Evolutionary conservation across 805 yeast species (phyloP), one percentile per base, ranked within the genome.

Genomic region (Starmera caribaea): DNA sequence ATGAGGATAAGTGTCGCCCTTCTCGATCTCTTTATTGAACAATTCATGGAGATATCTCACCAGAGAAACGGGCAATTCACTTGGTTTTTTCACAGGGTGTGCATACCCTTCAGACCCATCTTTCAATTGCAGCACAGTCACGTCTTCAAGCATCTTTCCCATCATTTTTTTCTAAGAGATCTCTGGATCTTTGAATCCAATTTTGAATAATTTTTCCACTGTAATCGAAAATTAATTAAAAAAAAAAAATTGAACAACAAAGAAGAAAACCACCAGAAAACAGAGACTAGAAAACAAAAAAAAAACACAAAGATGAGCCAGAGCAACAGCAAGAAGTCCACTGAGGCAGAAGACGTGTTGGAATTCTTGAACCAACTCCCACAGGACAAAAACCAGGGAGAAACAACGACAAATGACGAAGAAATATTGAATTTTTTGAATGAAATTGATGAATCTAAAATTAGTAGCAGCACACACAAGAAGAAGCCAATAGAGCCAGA

Each of bases 281-380:
- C 9, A 3, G 13, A 24, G 16, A 16, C 9, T n/a, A 38, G n/a
- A 17, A 30, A 30, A 15, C 29, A 15, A 33, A 34, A 26, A 13
- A 8, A n/a, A 6, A 14, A n/a, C 30, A 16, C 24, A 21, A 5
- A 8, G 16, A 41, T 17, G 11, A 51, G 47, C 52, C 35, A 50
- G 4, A 32, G 45, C 2, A 48, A 51, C 3, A 55, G 56, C 30
- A 54, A 53, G 47, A 64, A 61, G 41, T 50, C 68, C 5, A 65
- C 68, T 15, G 81, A 79, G 42, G 78, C 79, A 17, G 84, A 81
- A 46, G 90, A 83, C 50, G 90, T 84, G 5, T 68, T 84, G 40
- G 90, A 83, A 46, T 85, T 85, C 54, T 68, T 84, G 48, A 87
- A 82, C 52, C 81, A 89, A 1, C 70, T 87, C 36, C 92, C 94